phyloP scores from a whole-genome alignment of 768 basidiomycete species.

The Trametes cingulata region DNA sequence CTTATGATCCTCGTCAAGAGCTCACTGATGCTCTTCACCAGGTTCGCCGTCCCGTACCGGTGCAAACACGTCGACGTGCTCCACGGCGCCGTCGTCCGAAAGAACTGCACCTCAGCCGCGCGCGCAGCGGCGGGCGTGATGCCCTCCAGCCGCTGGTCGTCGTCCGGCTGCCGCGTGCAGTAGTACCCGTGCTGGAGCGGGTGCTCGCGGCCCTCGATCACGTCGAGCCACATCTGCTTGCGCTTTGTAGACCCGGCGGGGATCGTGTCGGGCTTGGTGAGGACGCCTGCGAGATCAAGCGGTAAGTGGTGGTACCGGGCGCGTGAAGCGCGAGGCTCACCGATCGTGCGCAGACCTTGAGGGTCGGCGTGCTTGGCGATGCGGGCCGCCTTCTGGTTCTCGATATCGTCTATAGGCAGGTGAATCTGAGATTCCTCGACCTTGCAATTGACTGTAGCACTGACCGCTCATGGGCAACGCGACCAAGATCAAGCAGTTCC shows the following conservation, averaged over 20 bases:
- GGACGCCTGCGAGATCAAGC: constrained; percentile 40
- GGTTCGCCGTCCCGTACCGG: constrained; percentile 57
- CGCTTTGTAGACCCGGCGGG: constrained; percentile 37
- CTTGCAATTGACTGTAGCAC: constrained; percentile 44
- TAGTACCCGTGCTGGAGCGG: constrained; percentile 53
- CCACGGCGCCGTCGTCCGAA: constrained; percentile 56
- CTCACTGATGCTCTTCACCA: constrained; percentile 54
- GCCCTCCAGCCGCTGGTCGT: constrained; percentile 47
- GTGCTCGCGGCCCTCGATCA: constrained; percentile 52
- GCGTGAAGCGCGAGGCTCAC: constrained; percentile 34
- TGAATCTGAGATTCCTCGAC: constrained; percentile 36
- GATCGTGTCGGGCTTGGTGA: constrained; percentile 57
- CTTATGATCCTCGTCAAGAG: constrained; percentile 42
- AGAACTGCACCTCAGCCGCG: constrained; percentile 45
- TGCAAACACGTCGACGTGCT: constrained; percentile 39
- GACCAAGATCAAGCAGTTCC: constrained; percentile 60
- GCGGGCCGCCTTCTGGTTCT: constrained; percentile 72
- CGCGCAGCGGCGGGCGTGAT: constrained; percentile 44
- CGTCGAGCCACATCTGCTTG: constrained; percentile 43
- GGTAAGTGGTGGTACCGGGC: background rate
- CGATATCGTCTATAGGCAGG: constrained; percentile 60
- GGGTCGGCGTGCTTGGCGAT: constrained; percentile 62
- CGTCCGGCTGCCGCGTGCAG: constrained; percentile 67
- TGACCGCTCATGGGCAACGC: constrained; percentile 36
- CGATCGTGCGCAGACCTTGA: constrained; percentile 66